Percentiles rank a stretch among this genome's conserved stretches.
phyloP scores from a whole-genome alignment of 2,329 filamentous ascomycete species.

The Ustulina deusta region DNA sequence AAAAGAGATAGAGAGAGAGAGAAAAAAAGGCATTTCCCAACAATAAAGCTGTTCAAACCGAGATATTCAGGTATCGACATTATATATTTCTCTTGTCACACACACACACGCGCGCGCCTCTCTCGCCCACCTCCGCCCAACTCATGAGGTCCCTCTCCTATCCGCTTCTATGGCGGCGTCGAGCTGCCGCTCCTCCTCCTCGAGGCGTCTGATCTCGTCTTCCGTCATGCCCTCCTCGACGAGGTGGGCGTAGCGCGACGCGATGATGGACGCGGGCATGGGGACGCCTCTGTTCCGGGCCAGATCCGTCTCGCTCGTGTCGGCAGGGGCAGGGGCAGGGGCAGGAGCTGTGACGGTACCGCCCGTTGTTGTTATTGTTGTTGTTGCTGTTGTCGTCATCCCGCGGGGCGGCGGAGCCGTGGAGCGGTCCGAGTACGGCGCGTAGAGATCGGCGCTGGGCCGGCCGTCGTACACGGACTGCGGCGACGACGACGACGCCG shows the following conservation, averaged over 20 bases:
- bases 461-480: conserved; percentile 38
- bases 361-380: no score
- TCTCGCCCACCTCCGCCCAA: background rate
- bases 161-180: conserved; percentile 67
- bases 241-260: conserved; percentile 61
- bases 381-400: no score
- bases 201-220: conserved; percentile 66
- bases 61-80: conserved; percentile 15
- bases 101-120: background rate
- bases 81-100: conserved; percentile 14
- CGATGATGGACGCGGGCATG: conserved; percentile 34
- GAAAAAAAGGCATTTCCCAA: conserved; percentile 4
- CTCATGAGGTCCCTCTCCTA: conserved; percentile 26
- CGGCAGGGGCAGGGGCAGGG: background rate
- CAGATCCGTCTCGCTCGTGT: conserved; percentile 37
- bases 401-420: conserved; percentile 38
- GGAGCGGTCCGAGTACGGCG: conserved; percentile 52
- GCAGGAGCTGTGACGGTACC: background rate
- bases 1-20: background rate
- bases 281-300: conserved; percentile 14
- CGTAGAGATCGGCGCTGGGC: conserved; percentile 43
- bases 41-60: background rate
- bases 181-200: conserved; percentile 69
- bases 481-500: conserved; percentile 40
- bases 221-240: conserved; percentile 72